A percentile compares a stretch with the other conserved stretches of the same genome.
Conservation (phyloP, 345 rosid species). For the Melaleuca alternifolia region DNA sequence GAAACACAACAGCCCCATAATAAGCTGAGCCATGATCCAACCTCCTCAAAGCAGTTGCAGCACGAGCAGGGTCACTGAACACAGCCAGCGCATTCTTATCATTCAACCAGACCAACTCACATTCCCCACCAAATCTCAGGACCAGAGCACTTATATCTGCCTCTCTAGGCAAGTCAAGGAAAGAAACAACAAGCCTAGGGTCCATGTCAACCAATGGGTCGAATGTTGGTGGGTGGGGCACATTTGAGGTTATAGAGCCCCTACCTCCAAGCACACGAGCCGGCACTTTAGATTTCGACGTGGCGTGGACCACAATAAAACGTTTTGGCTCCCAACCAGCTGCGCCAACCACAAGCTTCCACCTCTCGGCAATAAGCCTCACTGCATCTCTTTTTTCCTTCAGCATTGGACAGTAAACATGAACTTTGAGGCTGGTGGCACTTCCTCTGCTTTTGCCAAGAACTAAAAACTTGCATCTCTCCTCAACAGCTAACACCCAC, state of each 20-base stretch:
- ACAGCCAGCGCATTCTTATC: constrained; percentile 93
- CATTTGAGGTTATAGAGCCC: constrained; percentile 30
- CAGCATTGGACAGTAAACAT: constrained; percentile 85
- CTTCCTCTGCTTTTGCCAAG: constrained; percentile 63
- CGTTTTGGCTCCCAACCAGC: constrained; percentile 98
- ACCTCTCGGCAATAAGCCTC: constrained; percentile 82
- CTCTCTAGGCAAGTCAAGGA: constrained; percentile 84
- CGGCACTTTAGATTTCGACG: constrained; percentile 73
- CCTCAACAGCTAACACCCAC: constrained; percentile 90
- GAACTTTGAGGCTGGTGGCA: constrained; percentile 52
- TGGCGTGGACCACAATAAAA: constrained; percentile 64
- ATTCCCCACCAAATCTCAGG: constrained; percentile 91
- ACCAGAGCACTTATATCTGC: constrained; percentile 75
- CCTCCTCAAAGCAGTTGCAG: constrained; percentile 99
- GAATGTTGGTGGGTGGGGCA: constrained; percentile 44
- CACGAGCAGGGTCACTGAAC: constrained; percentile 81
- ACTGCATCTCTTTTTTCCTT: constrained; percentile 91
- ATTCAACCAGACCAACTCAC: constrained; percentile 87
- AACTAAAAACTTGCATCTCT: constrained; percentile 86
- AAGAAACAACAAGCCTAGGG: constrained; percentile 83
- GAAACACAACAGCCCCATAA: constrained; percentile 57
- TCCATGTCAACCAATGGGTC: constrained; percentile 92
- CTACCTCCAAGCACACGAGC: constrained; percentile 65
- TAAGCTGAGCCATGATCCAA: constrained; percentile 83
- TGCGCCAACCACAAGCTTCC: constrained; percentile 72